Evolutionary conservation across 805 yeast genomes (phyloP).

Genomic region (Teunomyces kruisii): DNA sequence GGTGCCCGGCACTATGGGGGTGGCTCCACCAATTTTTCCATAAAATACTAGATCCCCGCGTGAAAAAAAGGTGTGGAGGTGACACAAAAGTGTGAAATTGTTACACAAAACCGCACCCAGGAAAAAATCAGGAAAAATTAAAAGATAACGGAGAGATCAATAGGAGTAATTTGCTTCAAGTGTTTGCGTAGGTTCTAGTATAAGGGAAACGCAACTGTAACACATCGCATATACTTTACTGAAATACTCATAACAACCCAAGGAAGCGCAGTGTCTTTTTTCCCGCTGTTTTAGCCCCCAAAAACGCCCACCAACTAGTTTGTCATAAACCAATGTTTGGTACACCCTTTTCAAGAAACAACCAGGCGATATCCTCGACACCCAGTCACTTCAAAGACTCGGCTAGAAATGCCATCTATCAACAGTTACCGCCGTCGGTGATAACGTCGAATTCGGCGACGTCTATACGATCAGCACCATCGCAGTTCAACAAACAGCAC

Average conservation of each 20-base stretch:
- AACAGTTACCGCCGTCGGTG: conserved; percentile 35
- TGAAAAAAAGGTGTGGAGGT: not conserved
- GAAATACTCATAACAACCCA: not conserved
- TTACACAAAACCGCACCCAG: not conserved
- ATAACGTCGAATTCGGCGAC: conserved; percentile 24
- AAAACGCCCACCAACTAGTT: not conserved
- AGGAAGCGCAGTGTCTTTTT: not conserved
- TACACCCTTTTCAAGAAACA: conserved; percentile 24
- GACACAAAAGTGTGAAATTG: not conserved
- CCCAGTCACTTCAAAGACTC: conserved; percentile 42
- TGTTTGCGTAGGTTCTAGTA: not conserved
- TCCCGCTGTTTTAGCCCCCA: not conserved
- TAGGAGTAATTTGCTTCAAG: not conserved
- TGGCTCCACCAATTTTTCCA: not conserved
- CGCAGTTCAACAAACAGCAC: conserved; percentile 21
- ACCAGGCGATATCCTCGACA: conserved; percentile 23
- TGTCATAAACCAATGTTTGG: conserved; percentile 27
- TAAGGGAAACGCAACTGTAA: not conserved
- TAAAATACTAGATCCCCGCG: conserved; percentile 2
- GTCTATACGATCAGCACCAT: conserved; percentile 42
- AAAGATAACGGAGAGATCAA: not conserved
- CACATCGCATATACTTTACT: not conserved
- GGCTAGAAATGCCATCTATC: conserved; percentile 45
- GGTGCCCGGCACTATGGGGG: conserved; percentile 3
- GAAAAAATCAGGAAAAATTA: conserved; percentile 3